A percentile compares a stretch with the other conserved stretches of the same genome.
phyloP scores from a whole-genome alignment of 495 filamentous ascomycete species.

The Neurospora sublineolata region DNA sequence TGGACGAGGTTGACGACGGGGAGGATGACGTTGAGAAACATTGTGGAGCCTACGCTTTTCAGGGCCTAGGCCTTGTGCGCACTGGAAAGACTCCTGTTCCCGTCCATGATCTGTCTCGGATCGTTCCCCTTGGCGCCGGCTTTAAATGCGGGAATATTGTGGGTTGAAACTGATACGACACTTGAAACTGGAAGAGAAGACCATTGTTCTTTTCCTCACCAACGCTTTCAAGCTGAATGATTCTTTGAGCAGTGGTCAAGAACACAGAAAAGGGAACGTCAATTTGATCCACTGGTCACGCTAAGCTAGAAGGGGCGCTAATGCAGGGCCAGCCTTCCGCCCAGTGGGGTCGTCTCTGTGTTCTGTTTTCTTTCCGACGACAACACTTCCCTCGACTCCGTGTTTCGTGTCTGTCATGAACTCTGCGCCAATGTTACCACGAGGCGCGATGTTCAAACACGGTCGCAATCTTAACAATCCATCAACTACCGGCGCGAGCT shows the following conservation, averaged over 20 bases:
- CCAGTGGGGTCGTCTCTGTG: not conserved
- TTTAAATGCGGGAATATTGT: not conserved
- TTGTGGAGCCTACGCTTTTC: not conserved
- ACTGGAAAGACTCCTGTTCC: not conserved
- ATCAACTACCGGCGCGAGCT: not conserved
- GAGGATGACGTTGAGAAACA: not conserved
- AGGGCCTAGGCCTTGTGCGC: not conserved
- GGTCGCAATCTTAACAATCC: not conserved
- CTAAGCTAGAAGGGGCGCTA: not conserved
- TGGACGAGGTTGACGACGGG: not conserved
- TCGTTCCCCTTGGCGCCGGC: not conserved
- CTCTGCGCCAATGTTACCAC: not conserved
- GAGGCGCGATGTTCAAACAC: not conserved
- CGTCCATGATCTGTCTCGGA: not conserved
- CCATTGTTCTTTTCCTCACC: not conserved
- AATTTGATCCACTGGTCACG: not conserved
- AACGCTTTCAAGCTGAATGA: not conserved
- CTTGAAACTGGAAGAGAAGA: not conserved
- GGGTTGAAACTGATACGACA: not conserved
- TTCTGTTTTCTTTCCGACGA: not conserved
- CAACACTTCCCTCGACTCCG: not conserved
- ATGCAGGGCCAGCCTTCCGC: not conserved
- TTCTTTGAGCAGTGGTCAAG: not conserved
- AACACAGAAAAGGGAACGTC: not conserved
- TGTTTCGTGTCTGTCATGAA: not conserved